Conservation (phyloP, 208 protist species). For the Crithidia acanthocephali region DNA sequence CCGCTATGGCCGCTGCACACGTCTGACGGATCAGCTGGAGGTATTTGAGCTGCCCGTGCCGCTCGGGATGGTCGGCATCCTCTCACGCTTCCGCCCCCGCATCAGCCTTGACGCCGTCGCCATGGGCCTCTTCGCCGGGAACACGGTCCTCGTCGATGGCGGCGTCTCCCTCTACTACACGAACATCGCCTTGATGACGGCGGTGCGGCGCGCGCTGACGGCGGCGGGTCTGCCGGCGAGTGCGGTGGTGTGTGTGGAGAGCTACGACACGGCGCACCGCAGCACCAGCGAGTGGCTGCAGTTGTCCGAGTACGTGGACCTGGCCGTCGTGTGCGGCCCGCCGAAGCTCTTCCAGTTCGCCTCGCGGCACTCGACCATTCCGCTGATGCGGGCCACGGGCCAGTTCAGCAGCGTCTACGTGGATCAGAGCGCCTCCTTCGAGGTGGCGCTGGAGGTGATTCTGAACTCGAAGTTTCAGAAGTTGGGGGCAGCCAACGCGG, state of each 20-base stretch:
- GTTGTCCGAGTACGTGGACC: constrained; percentile 46
- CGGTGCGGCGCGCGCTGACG: constrained; percentile 37
- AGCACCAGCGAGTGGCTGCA: constrained; percentile 49
- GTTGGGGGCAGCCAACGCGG: constrained; percentile 48
- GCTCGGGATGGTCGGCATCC: constrained; percentile 57
- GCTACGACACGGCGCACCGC: constrained; percentile 38
- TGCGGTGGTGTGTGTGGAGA: constrained; percentile 52
- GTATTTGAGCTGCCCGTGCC: constrained; percentile 57
- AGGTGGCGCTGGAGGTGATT: constrained; percentile 49
- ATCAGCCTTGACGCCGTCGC: constrained; percentile 53
- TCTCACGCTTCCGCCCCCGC: constrained; percentile 60
- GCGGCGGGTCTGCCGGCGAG: constrained; percentile 38
- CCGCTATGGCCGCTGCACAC: constrained; percentile 19
- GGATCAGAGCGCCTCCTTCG: constrained; percentile 59
- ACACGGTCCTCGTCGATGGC: constrained; percentile 58
- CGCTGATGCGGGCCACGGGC: constrained; percentile 52
- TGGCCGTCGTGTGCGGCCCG: constrained; percentile 59
- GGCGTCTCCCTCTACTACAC: constrained; percentile 48
- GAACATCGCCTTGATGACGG: constrained; percentile 42
- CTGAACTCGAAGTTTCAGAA: constrained; percentile 61
- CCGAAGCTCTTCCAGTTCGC: constrained; percentile 59
- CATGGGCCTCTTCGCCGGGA: constrained; percentile 59
- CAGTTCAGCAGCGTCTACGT: constrained; percentile 61
- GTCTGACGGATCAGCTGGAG: constrained; percentile 24
- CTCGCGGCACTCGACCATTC: constrained; percentile 41